Evolutionary conservation across 2,329 filamentous ascomycete species (phyloP), one percentile per base, ranked within the genome.

Genomic region (Paracorniculantispora psalliotae): DNA sequence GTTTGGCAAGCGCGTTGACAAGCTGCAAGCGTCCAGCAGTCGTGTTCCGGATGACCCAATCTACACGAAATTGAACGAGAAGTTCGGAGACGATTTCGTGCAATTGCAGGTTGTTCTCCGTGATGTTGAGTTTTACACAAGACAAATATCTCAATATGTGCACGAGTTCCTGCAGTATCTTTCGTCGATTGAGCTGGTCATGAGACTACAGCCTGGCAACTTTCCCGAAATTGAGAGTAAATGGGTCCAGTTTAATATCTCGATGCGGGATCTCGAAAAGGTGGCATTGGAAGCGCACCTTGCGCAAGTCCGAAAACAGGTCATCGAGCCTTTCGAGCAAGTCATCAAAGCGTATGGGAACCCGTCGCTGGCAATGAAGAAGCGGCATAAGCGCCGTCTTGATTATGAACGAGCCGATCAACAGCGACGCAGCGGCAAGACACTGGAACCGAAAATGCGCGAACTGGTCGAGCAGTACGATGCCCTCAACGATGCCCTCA

Each of bases 51-150:
- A 96, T 65, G 94, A 99, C 71, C 81, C 86, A 6, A 87, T 87
- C 17, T 99, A 96, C 71, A 82, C 88, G 60, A 87, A 88, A 63
- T 77, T 94, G 28, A 86, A 92, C 61, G 90, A 96, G 69, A 91
- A 87, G 67, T 97, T 96, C 67, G 88, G 90, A 33, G 91, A 96
- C 62, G 92, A 97, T 71, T 97, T 92, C 72, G 87, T 97, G 62
- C 89, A 93, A 61, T 77, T 97, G 28, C 93, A 97, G 69, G 89
- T 99, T 41, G 91, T 97, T 44, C 86, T 96, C 68, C 86, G 92
- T 60, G 94, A 97, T 71, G 89, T 96, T n/a, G 91, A 97, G 68
- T 91, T 88, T 67, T 97, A 97, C 72, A 87, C 91, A 4, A 84
- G 88, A n/a, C 87, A 92, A 59, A 85, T 91, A 3, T 85, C 89